These are phyloP conservation scores for Rhodamnia argentea DNA, from an alignment of 345 rosid species.

Conservation along the genomic window DNA sequence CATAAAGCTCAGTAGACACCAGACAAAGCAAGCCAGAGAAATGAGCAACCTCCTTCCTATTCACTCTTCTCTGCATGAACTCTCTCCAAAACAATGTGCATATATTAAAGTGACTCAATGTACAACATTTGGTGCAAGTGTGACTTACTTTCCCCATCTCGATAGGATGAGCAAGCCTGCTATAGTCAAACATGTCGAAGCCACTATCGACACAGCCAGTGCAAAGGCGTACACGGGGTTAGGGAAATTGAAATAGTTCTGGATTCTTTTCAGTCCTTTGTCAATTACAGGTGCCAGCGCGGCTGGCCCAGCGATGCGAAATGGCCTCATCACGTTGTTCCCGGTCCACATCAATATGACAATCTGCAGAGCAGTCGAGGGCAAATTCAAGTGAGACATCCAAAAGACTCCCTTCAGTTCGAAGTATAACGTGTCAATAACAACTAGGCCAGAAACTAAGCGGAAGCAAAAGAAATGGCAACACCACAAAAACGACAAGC, in stretches of 20 bases:
- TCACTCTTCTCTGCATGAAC: background rate
- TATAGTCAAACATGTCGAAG: constrained; percentile 5
- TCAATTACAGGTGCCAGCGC: constrained; percentile 23
- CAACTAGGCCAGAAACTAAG: background rate
- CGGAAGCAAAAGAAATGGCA: background rate
- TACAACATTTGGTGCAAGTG: background rate
- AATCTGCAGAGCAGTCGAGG: constrained; percentile 9
- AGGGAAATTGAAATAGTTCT: constrained; percentile 18
- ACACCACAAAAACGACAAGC: background rate
- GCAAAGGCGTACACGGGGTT: constrained; percentile 21
- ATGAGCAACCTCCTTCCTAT: background rate
- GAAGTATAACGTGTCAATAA: background rate
- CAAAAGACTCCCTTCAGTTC: background rate
- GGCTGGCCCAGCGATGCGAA: constrained; percentile 34
- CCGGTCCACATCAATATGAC: constrained; percentile 35
- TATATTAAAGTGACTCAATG: background rate
- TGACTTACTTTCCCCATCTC: constrained; percentile 21
- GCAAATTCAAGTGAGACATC: background rate
- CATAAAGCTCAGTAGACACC: background rate
- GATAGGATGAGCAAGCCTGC: constrained; percentile 26
- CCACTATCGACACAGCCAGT: constrained; percentile 16
- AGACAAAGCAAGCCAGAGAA: background rate
- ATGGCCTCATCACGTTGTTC: constrained; percentile 29
- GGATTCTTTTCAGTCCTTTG: constrained; percentile 24
- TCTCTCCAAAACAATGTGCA: background rate